A percentile compares a stretch with the other conserved stretches of the same genome.
phyloP scores from a whole-genome alignment of 495 filamentous ascomycete species.

The Lophiotrema nucula region DNA sequence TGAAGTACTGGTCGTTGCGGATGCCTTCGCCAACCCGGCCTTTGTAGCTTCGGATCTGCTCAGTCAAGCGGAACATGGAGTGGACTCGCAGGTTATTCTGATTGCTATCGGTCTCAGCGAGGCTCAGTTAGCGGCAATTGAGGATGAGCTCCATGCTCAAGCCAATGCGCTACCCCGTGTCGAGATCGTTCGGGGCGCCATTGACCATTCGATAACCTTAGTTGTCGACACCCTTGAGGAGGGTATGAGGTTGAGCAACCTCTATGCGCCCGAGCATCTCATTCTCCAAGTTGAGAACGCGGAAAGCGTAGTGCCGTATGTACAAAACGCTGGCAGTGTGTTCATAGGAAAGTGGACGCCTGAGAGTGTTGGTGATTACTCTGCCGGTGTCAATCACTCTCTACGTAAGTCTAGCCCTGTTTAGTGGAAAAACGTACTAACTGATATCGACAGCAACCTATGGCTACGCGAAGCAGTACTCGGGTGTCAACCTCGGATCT shows the following conservation, averaged over 20 bases:
- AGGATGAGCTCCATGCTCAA: conserved; percentile 85
- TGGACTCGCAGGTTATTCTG: conserved; percentile 90
- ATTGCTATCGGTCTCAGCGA: conserved; percentile 81
- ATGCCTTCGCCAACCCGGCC: conserved; percentile 81
- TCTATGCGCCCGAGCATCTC: conserved; percentile 95
- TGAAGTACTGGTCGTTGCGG: conserved; percentile 94
- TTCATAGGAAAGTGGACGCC: conserved; percentile 96
- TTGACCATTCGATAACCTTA: conserved; percentile 86
- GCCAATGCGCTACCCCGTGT: conserved; percentile 85
- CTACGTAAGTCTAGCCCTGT: conserved; percentile 71
- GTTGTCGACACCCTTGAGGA: conserved; percentile 75
- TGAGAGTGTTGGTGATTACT: conserved; percentile 96
- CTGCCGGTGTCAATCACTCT: conserved; percentile 94
- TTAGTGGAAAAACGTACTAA: too few species aligned
- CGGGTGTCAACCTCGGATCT: conserved; percentile 89
- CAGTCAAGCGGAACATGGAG: conserved; percentile 93
- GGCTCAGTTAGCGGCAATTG: conserved; percentile 70
- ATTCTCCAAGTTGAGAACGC: conserved; percentile 84
- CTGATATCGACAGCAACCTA: conserved; percentile 95
- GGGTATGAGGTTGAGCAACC: conserved; percentile 84
- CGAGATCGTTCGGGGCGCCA: conserved; percentile 89
- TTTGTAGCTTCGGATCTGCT: conserved; percentile 95
- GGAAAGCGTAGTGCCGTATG: conserved; percentile 65
- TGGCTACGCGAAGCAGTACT: conserved; percentile 97
- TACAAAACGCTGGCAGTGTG: conserved; percentile 93